Conservation (phyloP, 2,329 filamentous ascomycete genomes). For the Domatiomyces catenatus region DNA sequence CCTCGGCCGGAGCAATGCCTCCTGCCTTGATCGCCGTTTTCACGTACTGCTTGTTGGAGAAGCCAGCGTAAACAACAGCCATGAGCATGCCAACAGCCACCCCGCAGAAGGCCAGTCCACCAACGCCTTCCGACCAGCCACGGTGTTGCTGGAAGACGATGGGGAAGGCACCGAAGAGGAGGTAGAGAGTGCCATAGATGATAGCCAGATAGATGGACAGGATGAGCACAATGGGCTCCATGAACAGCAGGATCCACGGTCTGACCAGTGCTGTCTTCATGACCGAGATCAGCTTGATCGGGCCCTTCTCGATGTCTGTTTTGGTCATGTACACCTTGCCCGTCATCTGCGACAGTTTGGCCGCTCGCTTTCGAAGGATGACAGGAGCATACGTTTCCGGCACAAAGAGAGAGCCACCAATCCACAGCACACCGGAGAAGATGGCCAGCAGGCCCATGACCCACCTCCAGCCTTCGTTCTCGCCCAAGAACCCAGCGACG, state of each 20-base stretch:
- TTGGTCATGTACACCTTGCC: constrained; percentile 43
- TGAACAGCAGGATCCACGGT: constrained; percentile 55
- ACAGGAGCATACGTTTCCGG: constrained; percentile 48
- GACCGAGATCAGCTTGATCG: constrained; percentile 31
- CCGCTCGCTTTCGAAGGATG: constrained; percentile 38
- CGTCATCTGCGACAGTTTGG: constrained; percentile 35
- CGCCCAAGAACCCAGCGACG: constrained; percentile 50
- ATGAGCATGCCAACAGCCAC: constrained; percentile 51
- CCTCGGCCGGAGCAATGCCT: constrained; percentile 50
- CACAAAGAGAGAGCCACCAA: constrained; percentile 35
- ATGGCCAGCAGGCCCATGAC: constrained; percentile 48
- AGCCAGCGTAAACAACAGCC: constrained; percentile 41
- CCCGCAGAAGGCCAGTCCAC: constrained; percentile 52
- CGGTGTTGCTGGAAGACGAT: constrained; percentile 50
- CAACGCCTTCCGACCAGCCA: constrained; percentile 44
- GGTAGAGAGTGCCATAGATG: constrained; percentile 38
- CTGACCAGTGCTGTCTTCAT: constrained; percentile 45
- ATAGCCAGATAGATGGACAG: constrained; percentile 43
- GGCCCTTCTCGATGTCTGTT: constrained; percentile 31
- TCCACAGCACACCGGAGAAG: constrained; percentile 48
- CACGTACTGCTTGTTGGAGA: constrained; percentile 41
- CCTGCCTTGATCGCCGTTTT: constrained; percentile 29
- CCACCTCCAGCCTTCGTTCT: constrained; percentile 54
- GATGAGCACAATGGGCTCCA: constrained; percentile 53
- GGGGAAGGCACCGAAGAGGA: constrained; percentile 46